Base-by-base conservation (phyloP, 2,329 filamentous ascomycete genomes). In the Pseudopithomyces maydicus region DNA sequence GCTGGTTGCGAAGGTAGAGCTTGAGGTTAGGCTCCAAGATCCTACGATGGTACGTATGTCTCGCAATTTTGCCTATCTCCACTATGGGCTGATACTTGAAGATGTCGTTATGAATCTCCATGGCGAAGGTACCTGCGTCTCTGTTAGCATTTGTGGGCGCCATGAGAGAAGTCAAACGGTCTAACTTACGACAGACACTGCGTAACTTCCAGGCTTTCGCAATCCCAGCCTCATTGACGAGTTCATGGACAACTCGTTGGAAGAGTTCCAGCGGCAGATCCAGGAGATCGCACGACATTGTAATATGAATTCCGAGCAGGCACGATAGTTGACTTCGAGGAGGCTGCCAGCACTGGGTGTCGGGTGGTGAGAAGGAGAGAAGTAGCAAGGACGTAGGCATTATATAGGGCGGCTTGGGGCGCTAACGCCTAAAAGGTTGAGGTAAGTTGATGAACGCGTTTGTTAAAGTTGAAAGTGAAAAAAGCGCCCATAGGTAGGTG, bases 231-330 rank as follows among this genome's bases (percentile, higher is more conserved):
- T 54, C 46, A 4, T 14, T 7, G 5, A 54, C 54, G 3, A 59
- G 54, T 41, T 54, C 44, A 26, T 59, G 46, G 32, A 54, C 35
- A 20, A 59, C 38, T 14, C 22, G 36, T 14, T 54, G 42, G 47
- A 57, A 54, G 35, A 59, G 19, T 54, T 59, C 57, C 19, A 42
- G 43, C 3, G 57, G 57, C 15, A 51, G 47, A 12, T 59, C 51
- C 15, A 57, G 54, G 10, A 59, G 46, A 32, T 54, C 29, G 15
- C 22, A 29, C 14, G 11, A 4, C 45, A 48, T 48, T 14, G 15
- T 22, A n/a, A 45, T 29, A 39, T 5, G 14, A 6, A 39, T 10
- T 7, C 14, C 7, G 7, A 33, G 32, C 14, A n/a, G n/a, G n/a
- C n/a, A n/a, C n/a, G n/a, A n/a, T n/a, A n/a, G n/a, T n/a, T n/a